These are phyloP conservation scores for Amanita muscaria DNA, from an alignment of 768 basidiomycete genomes.

Conservation along the genomic window DNA sequence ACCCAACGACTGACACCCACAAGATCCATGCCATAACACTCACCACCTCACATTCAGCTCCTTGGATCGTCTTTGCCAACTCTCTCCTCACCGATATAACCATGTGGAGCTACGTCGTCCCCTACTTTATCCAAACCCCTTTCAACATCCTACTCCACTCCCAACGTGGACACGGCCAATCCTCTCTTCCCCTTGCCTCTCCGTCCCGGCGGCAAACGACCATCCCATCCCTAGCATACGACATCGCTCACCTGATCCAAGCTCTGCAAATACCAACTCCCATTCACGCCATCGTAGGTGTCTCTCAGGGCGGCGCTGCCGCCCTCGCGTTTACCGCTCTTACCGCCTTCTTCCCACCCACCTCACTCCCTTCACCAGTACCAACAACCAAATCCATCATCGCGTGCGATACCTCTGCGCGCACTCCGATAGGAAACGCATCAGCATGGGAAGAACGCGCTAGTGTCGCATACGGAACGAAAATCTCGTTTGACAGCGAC, in stretches of 20 bases:
- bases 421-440: conserved; percentile 36
- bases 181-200: conserved; percentile 23
- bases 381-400: conserved; percentile 29
- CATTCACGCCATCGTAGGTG: conserved; percentile 40
- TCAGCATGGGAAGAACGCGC: conserved; percentile 43
- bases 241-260: conserved; percentile 31
- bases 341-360: conserved; percentile 18
- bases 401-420: conserved; percentile 39
- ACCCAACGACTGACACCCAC: conserved; percentile 17
- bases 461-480: conserved; percentile 22
- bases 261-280: conserved; percentile 27
- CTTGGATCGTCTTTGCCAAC: conserved; percentile 45
- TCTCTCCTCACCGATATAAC: conserved; percentile 38
- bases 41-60: conserved; percentile 27
- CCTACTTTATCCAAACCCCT: conserved; percentile 26
- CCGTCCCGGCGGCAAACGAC: conserved; percentile 20
- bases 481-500: background rate
- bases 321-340: conserved; percentile 37
- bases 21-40: conserved; percentile 36
- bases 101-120: conserved; percentile 40
- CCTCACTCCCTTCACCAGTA: conserved; percentile 5
- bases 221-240: conserved; percentile 36
- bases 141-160: conserved; percentile 42
- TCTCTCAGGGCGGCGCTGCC: conserved; percentile 45
- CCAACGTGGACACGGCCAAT: conserved; percentile 43